Base-by-base conservation (phyloP, 2,329 filamentous ascomycete species). In the Coniella lustricola region DNA sequence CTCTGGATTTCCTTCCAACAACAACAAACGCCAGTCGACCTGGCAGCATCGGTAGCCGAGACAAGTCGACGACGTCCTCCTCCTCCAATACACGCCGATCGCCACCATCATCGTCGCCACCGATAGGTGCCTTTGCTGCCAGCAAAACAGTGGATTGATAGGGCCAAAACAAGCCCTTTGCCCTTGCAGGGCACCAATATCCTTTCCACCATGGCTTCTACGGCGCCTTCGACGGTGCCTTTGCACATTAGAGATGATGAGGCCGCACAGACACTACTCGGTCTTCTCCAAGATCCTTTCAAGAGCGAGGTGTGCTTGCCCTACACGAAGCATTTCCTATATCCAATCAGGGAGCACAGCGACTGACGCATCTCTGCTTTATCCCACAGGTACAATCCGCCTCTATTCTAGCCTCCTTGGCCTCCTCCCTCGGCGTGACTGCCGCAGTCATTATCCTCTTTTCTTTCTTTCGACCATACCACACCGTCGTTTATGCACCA, bases 401-500 rank as follows among this genome's bases (percentile, higher is more conserved):
- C 49, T 85, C 90, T 37, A 75, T 96, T 52, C 82, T 84, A 67
- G 85, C 87, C 50, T 89, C 90, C 42, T 70, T 97, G 38, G 86
- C 74, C 55, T 89, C 86, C 18, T 95, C 91, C 3, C 63, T 96
- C 38, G 85, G 81, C 48, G 72, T 93, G 61, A 88, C 89, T 8
- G 60, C 77, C 54, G 73, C 82, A 57, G 83, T 95, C 57, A 83
- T 88, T 54, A 64, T 95, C 50, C 69, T 82, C 55, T 98, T 97
- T 75, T 95, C 89, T 54, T 72, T 96, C 59, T 74, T 97, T 48
- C 87, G 93, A 52, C 93, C 93, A 4, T 90, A 90, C 67, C 91
- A 97, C 66, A 85, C 84, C 48, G 79, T 91, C 57, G 88, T 98
- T 41, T 98, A 98, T 68, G 90, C 93, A 3, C 93, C 93, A 35